Conservation (phyloP, 169 alveolate genomes). For the Eimeria zaria region DNA sequence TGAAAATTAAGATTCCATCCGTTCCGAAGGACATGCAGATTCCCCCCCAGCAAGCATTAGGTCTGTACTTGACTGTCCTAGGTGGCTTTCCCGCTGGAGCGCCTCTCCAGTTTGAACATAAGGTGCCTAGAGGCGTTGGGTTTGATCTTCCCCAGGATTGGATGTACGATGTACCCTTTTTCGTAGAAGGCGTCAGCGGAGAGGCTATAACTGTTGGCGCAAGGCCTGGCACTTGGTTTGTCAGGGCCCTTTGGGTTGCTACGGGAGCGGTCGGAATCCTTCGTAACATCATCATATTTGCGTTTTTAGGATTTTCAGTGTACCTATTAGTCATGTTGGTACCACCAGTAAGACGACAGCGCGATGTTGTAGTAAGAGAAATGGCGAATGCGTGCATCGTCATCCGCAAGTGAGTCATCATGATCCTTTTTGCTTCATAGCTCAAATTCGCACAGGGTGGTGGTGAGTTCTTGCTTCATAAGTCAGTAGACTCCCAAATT, state of each 20-base stretch:
- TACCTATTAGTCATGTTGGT: slow-evolving; percentile 67
- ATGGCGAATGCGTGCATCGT: slow-evolving; percentile 67
- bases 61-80: not conserved
- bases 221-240: slow-evolving; percentile 67
- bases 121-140: slow-evolving; percentile 22
- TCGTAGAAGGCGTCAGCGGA: slow-evolving; percentile 63
- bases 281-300: slow-evolving; percentile 69
- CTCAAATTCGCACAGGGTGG: not conserved
- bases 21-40: not conserved
- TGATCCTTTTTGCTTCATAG: not conserved
- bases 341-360: slow-evolving; percentile 74
- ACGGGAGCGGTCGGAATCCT: slow-evolving; percentile 73
- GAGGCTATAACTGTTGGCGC: slow-evolving; percentile 11
- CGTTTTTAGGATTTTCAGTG: slow-evolving; percentile 61
- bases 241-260: slow-evolving; percentile 69
- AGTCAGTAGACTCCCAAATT: not conserved
- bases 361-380: slow-evolving; percentile 73
- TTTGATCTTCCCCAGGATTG: slow-evolving; percentile 21
- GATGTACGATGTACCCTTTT: slow-evolving; percentile 69
- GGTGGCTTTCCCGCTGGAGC: not conserved
- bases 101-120: not conserved
- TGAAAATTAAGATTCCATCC: not conserved
- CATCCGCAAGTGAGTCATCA: slow-evolving; percentile 61
- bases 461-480: not conserved
- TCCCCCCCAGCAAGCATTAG: not conserved